Conservation (phyloP, 2,329 filamentous ascomycete species). For the Calcarisporium arbuscula region DNA sequence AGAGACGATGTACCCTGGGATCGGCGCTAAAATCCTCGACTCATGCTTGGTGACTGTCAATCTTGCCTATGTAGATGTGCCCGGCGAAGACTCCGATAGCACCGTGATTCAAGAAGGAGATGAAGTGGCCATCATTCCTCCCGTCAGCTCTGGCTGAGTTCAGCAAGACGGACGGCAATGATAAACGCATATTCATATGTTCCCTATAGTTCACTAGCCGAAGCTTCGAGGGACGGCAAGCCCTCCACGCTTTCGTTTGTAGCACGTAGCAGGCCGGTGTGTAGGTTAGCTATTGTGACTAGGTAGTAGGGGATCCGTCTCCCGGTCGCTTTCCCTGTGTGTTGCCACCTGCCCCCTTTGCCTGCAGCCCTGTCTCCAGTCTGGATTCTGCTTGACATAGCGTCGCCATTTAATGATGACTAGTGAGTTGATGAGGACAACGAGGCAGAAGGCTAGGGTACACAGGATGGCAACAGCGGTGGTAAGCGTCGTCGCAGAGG, state of each 20-base stretch:
- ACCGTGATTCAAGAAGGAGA: constrained; percentile 63
- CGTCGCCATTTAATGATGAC: constrained; percentile 14
- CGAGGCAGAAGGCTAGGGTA: constrained; percentile 20
- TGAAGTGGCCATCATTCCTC: constrained; percentile 82
- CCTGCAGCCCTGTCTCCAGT: constrained; percentile 12
- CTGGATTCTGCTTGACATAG: constrained; percentile 14
- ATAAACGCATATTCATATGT: too few relatives aligned
- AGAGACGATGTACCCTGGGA: constrained; percentile 64
- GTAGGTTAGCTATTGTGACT: too few relatives aligned
- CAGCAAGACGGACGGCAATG: too few relatives aligned
- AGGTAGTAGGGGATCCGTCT: constrained; percentile 23
- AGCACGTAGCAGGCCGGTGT: too few relatives aligned
- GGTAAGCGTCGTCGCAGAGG: constrained; percentile 26
- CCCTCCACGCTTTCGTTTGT: too few relatives aligned
- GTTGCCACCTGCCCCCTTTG: constrained; percentile 12
- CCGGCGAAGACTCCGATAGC: constrained; percentile 32
- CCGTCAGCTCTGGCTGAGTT: constrained; percentile 77
- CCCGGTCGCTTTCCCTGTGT: too few relatives aligned
- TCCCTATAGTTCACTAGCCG: too few relatives aligned
- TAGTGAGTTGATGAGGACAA: constrained; percentile 11
- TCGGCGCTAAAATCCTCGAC: constrained; percentile 59
- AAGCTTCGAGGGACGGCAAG: too few relatives aligned
- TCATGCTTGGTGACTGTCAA: constrained; percentile 77
- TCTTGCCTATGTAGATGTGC: constrained; percentile 70
- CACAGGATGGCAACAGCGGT: constrained; percentile 19